Evolutionary conservation across 2,329 filamentous ascomycete genomes (phyloP).

Genomic region (Sporothrix luriei): DNA sequence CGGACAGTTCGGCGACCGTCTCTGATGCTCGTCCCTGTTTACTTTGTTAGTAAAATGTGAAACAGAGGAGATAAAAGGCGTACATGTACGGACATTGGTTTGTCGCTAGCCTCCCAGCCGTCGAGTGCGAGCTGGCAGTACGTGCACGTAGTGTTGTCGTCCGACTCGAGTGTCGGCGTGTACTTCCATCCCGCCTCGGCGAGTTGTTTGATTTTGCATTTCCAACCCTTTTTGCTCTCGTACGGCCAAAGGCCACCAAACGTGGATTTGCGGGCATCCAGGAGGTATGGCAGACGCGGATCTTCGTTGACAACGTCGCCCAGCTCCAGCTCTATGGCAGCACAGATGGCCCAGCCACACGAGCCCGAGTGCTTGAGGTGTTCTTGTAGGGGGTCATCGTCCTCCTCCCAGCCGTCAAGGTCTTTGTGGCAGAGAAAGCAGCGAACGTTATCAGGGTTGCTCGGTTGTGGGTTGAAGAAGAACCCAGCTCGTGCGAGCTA

Average conservation of each 20-base stretch:
- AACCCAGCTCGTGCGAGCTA: conserved; percentile 91
- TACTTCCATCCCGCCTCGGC: conserved; percentile 93
- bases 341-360: conserved; percentile 84
- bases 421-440: conserved; percentile 86
- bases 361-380: conserved; percentile 79
- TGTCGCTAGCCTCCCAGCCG: conserved; percentile 91
- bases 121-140: conserved; percentile 90
- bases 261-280: conserved; percentile 76
- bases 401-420: conserved; percentile 88
- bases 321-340: conserved; percentile 62
- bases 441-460: conserved; percentile 80
- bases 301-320: conserved; percentile 69
- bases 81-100: conserved; percentile 68
- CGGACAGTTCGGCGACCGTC: conserved; percentile 73
- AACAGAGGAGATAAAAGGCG: not conserved
- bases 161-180: conserved; percentile 77
- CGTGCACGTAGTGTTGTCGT: conserved; percentile 87
- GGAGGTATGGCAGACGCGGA: conserved; percentile 70
- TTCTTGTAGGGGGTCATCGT: conserved; percentile 80
- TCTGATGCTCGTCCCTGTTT: conserved; percentile 78
- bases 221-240: conserved; percentile 83
- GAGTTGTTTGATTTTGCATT: conserved; percentile 87
- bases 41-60: conserved; percentile 28
- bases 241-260: conserved; percentile 89
- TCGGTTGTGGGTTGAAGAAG: conserved; percentile 75